Evolutionary conservation across 2,329 filamentous ascomycete genomes (phyloP), one percentile per base, ranked within the genome.

Genomic region (Colletotrichum karsti): DNA sequence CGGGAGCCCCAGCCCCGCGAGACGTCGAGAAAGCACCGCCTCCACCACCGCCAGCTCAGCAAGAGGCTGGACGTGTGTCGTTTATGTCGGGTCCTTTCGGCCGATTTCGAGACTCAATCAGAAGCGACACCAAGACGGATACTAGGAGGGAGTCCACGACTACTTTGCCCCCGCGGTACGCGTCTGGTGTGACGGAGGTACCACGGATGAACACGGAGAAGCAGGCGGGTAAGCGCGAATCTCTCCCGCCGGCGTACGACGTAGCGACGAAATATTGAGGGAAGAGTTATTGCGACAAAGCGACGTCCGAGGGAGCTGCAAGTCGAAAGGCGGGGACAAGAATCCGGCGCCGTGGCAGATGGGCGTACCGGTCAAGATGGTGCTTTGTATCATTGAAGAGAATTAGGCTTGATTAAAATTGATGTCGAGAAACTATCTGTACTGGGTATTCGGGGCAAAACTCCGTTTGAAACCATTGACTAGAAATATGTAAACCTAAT

Each of bases 201-300:
- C 22, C n/a, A 3, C 22, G 22, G 13, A 28, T 28, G 35, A n/a
- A 24, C 8, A 15, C 20, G 30, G 50, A 50, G 15, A 55, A 63
- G 42, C 15, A 20, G 8, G 8, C 30, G 4, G 44, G 7, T 13
- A 28, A 33, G 42, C 51, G 64, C 0, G 51, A 57, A 35, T 63
- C 53, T 5, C 28, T 67, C 9, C 64, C 64, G 3, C 64, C 64
- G 5, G 42, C 54, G 10, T 67, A 67, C n/a, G 46, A 58, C 15
- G 60, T 22, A 7, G 59, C 53, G 4, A 64, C 30, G 24, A 67
- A 58, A 20, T 22, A 33, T 9, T 67, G 44, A 67, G 33, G 15
- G n/a, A 15, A 46, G 41, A 50, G 12, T 28, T 50, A 12, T 50
- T 7, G 10, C 10, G 33, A 35, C 15, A 5, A 13, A 13, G 33